Evolutionary conservation across 2,329 filamentous ascomycete genomes (phyloP), one percentile per base, ranked within the genome.

Genomic region (Phyllosticta ampelicida): DNA sequence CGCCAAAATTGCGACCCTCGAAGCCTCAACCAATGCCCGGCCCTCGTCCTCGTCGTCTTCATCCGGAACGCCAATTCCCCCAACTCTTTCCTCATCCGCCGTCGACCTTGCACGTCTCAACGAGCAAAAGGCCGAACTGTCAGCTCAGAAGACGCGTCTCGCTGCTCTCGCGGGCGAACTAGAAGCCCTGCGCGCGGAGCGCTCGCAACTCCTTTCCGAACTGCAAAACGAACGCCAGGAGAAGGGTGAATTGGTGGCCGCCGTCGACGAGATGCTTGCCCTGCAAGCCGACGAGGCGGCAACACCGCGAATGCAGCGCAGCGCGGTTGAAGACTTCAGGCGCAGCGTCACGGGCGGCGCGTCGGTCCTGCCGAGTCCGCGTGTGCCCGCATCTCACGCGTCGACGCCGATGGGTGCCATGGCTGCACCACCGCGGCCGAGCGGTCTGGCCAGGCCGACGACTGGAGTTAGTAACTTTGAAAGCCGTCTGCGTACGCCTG

Each of bases 241-340:
- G 74, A 92, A 94, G 77, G 86, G 87, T 56, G 89, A 92, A 73
- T 77, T 94, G 48, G 89, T 94, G 36, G 82, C 84, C 58, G 80
- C 90, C 5, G 89, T 89, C 0, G 89, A 94, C 70, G 89, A 94
- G 75, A 87, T 94, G 84, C 86, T 94, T 73, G 77, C 78, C 55
- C 84, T 92, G 73, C 78, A 79, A 61, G 70, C 73, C 21, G 73
- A 76, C 8, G 53, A 59, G 4, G 63, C 76, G 82, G 56, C 60
- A 62, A 26, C 63, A 60, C 54, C 50, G 6, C 48, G 13, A 18
- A 50, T 51, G 23, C 50, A 54, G 48, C 28, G 30, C n/a, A 48
- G 48, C 13, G 57, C 49, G 11, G 57, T 52, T 16, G 72, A 68
- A 66, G 71, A 67, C 26, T 77, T 83, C 65, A 71, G 80, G 60